These are phyloP conservation scores for Acacia crassicarpa DNA, from an alignment of 306 rosid species.

Conservation along the genomic window DNA sequence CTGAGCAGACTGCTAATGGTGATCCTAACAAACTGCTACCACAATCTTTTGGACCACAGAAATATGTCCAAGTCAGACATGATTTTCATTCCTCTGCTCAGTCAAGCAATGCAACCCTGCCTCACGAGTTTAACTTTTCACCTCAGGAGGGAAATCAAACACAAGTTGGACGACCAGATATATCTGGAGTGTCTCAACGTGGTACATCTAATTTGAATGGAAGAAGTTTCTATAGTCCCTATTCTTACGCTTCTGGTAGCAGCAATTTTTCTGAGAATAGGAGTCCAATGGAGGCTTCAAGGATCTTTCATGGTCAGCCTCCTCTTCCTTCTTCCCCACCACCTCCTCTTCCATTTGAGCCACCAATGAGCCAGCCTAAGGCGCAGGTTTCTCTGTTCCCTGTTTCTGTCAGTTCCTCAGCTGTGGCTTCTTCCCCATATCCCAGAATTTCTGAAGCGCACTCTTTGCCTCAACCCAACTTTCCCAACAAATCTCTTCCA, in stretches of 20 bases:
- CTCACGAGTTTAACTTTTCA: slow-evolving; percentile 22
- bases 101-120: neutral
- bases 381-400: slow-evolving; percentile 62
- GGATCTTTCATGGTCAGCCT: slow-evolving; percentile 56
- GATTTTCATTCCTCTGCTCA: slow-evolving; percentile 6
- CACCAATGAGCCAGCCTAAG: slow-evolving; percentile 37
- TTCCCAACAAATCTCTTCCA: slow-evolving; percentile 47
- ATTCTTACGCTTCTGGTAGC: slow-evolving; percentile 33
- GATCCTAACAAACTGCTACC: slow-evolving; percentile 17
- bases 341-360: slow-evolving; percentile 72
- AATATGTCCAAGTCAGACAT: slow-evolving; percentile 7
- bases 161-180: slow-evolving; percentile 8
- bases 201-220: slow-evolving; percentile 20
- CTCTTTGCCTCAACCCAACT: slow-evolving; percentile 48
- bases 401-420: slow-evolving; percentile 41
- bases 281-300: slow-evolving; percentile 46
- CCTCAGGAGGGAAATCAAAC: slow-evolving; percentile 13
- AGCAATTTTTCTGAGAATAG: slow-evolving; percentile 32
- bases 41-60: slow-evolving; percentile 34
- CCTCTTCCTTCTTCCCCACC: slow-evolving; percentile 82
- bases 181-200: neutral
- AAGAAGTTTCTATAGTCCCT: slow-evolving; percentile 36
- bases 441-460: slow-evolving; percentile 49
- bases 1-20: slow-evolving; percentile 21
- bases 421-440: slow-evolving; percentile 42